phyloP scores from a whole-genome alignment of 148 eudicot species.

The Fagopyrum homotropicum region DNA sequence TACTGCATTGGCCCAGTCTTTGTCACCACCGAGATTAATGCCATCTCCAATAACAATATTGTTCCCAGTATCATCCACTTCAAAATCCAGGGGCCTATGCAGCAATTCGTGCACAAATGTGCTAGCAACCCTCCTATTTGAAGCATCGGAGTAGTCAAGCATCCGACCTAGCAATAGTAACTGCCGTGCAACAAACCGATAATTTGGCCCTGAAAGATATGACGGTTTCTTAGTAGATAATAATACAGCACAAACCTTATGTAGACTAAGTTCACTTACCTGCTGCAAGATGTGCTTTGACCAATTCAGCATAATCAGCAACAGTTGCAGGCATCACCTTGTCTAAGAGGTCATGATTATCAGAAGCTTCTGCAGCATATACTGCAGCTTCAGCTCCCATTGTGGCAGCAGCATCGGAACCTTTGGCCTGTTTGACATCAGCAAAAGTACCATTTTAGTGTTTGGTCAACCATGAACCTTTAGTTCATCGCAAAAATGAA shows the following conservation, averaged over 20 bases:
- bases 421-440: conserved; percentile 53
- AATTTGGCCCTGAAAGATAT: conserved; percentile 54
- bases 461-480: not conserved
- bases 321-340: conserved; percentile 72
- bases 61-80: conserved; percentile 50
- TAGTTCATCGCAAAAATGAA: not conserved
- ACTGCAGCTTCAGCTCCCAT: conserved; percentile 87
- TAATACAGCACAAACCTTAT: not conserved
- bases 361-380: conserved; percentile 95
- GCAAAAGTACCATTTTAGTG: not conserved
- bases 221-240: not conserved
- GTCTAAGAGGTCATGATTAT: conserved; percentile 77
- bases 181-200: conserved; percentile 74
- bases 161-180: conserved; percentile 73
- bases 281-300: conserved; percentile 72
- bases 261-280: conserved; percentile 38
- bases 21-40: conserved; percentile 79
- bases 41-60: conserved; percentile 87
- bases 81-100: conserved; percentile 55
- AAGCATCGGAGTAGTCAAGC: conserved; percentile 86
- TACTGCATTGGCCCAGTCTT: conserved; percentile 81
- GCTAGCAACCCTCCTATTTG: conserved; percentile 74
- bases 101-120: conserved; percentile 56
- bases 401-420: conserved; percentile 89
- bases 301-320: conserved; percentile 68